Evolutionary conservation across 768 basidiomycete species (phyloP).

Genomic region (Suillus tomentosus): DNA sequence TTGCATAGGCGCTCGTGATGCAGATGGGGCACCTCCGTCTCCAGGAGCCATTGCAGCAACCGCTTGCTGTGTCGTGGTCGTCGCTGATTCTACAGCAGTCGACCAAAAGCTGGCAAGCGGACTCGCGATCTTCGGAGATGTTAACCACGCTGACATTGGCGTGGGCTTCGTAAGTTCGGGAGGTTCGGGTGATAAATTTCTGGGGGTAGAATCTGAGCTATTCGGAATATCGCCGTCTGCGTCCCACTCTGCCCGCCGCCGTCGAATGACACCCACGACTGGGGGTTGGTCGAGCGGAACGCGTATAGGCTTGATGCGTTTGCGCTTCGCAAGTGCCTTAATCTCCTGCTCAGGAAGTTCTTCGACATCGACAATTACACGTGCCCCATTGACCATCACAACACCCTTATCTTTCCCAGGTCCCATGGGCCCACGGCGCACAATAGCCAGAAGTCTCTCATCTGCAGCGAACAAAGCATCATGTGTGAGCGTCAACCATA

Average conservation of each 20-base stretch:
- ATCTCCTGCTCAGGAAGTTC: slow-evolving; percentile 87
- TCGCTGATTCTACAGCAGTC: slow-evolving; percentile 74
- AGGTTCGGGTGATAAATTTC: slow-evolving; percentile 24
- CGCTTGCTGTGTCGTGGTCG: slow-evolving; percentile 73
- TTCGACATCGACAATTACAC: slow-evolving; percentile 83
- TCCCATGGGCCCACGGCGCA: slow-evolving; percentile 65
- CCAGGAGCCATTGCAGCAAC: slow-evolving; percentile 74
- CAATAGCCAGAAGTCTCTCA: slow-evolving; percentile 73
- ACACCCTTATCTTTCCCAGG: slow-evolving; percentile 73
- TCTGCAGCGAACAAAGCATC: slow-evolving; percentile 77
- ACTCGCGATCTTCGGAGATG: slow-evolving; percentile 67
- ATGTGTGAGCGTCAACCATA: slow-evolving; percentile 93
- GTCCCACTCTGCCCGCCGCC: slow-evolving; percentile 73
- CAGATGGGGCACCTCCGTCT: slow-evolving; percentile 46
- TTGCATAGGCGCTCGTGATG: slow-evolving; percentile 71
- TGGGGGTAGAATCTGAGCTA: slow-evolving; percentile 19
- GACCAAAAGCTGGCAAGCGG: slow-evolving; percentile 72
- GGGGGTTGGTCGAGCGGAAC: slow-evolving; percentile 94
- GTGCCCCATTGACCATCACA: slow-evolving; percentile 89
- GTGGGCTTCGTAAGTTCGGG: slow-evolving; percentile 18
- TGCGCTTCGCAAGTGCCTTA: slow-evolving; percentile 78
- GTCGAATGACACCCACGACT: slow-evolving; percentile 69
- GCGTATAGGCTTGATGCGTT: slow-evolving; percentile 81
- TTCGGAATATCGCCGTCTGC: slow-evolving; percentile 43
- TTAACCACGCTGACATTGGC: slow-evolving; percentile 41